Base-by-base conservation (phyloP, 2,329 filamentous ascomycete species). In the Diaporthe citrichinensis region DNA sequence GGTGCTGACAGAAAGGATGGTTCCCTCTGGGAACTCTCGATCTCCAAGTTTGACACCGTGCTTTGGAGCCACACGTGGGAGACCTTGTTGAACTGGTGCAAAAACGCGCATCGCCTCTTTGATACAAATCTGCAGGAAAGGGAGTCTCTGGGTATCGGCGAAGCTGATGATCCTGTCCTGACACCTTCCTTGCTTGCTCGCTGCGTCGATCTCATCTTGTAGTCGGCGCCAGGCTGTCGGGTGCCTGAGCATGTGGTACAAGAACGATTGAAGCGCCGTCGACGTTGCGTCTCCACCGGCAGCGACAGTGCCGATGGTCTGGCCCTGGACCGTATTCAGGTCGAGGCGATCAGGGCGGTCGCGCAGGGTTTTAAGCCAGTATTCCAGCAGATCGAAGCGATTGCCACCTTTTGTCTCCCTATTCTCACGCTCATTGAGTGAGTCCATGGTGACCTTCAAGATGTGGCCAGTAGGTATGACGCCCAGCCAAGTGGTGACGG, bases 91-190 rank as follows among this genome's bases (percentile, higher is more conserved):
- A 17, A 78, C 79, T 2, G 82, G 81, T n/a, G 39, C 41, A 34
- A 71, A 69, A 9, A 74, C 57, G 2, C 73, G 77, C 28, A 84
- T 74, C 4, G 79, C 77, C 74, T 84, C 83, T 75, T 83, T 82
- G 75, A 84, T 81, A 72, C 82, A 83, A 10, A 81, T 80, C 57
- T 81, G 80, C n/a, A 84, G 77, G 73, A 81, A 85, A 3, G 80
- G 78, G 10, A 84, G 77, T 51, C 78, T 78, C 74, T 81, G 80
- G 1, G 84, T 78, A 28, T 82, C 80, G 7, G 77, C 76, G 53
- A 75, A 82, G 10, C 77, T 76, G 6, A 81, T 78, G 4, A 81
- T 71, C n/a, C 76, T 49, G 55, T 76, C 72, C 15, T 58, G 55
- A 41, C 78, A 78, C 39, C 34, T 68, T n/a, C 76, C 76, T 28